phyloP scores from a whole-genome alignment of 768 basidiomycete genomes.

The Austroboletus eburneus region DNA sequence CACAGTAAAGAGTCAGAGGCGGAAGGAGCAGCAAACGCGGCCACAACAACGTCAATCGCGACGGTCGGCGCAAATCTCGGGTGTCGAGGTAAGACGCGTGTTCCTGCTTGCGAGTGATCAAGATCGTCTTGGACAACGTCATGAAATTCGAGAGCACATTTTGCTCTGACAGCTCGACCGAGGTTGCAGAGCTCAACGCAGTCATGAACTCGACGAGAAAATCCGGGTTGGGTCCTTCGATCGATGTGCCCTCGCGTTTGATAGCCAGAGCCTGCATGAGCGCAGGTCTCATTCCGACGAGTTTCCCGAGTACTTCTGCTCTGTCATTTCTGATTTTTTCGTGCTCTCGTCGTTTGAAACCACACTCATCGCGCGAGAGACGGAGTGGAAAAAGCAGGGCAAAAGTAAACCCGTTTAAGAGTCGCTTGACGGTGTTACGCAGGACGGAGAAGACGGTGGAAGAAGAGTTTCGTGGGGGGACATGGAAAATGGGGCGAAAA shows the following conservation, averaged over 20 bases:
- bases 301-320: constrained; percentile 61
- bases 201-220: constrained; percentile 22
- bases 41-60: constrained; percentile 69
- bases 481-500: constrained; percentile 9
- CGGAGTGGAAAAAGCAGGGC: constrained; percentile 49
- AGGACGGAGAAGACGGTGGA: constrained; percentile 10
- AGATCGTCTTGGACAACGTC: constrained; percentile 15
- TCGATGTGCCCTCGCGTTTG: background rate
- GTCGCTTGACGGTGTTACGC: constrained; percentile 3
- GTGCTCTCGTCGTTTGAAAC: constrained; percentile 52
- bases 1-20: constrained; percentile 52
- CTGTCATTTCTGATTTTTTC: constrained; percentile 63
- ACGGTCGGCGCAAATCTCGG: constrained; percentile 58
- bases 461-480: constrained; percentile 4
- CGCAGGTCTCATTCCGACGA: constrained; percentile 50
- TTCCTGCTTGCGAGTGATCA: constrained; percentile 27
- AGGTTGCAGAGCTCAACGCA: constrained; percentile 16
- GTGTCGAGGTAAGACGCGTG: constrained; percentile 29
- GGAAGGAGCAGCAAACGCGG: constrained; percentile 77
- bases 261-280: constrained; percentile 35
- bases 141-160: constrained; percentile 11
- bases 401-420: constrained; percentile 12
- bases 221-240: constrained; percentile 5
- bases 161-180: constrained; percentile 11
- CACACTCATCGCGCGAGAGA: constrained; percentile 65